phyloP scores from a whole-genome alignment of 2,329 filamentous ascomycete genomes.

The Aspergillus carbonarius region DNA sequence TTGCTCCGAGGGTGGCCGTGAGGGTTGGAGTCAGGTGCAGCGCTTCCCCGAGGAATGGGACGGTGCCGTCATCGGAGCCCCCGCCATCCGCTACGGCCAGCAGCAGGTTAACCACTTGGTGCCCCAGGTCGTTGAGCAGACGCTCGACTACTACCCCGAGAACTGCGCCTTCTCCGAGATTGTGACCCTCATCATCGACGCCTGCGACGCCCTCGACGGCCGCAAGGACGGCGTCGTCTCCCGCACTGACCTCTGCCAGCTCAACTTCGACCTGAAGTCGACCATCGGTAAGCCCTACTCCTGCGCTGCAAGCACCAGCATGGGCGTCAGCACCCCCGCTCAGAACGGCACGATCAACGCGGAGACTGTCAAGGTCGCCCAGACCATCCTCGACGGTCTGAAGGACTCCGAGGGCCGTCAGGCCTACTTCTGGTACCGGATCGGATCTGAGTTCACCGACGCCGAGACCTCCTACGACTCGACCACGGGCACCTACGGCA shows the following conservation, averaged over 20 bases:
- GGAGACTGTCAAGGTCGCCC: slow-evolving; percentile 33
- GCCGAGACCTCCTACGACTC: slow-evolving; percentile 29
- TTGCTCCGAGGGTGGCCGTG: slow-evolving; percentile 56
- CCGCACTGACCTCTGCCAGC: slow-evolving; percentile 49
- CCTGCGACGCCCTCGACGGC: slow-evolving; percentile 58
- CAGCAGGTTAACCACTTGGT: slow-evolving; percentile 47
- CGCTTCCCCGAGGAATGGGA: slow-evolving; percentile 51
- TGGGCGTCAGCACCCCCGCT: slow-evolving; percentile 25
- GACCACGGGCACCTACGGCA: slow-evolving; percentile 28
- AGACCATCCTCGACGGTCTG: slow-evolving; percentile 41
- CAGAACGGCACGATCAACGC: slow-evolving; percentile 35
- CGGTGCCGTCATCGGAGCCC: slow-evolving; percentile 48
- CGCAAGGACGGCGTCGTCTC: slow-evolving; percentile 55
- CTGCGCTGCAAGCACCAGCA: slow-evolving; percentile 37
- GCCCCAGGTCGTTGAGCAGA: slow-evolving; percentile 40
- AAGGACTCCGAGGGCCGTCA: slow-evolving; percentile 41
- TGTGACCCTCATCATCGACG: slow-evolving; percentile 54
- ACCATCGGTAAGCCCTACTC: slow-evolving; percentile 49
- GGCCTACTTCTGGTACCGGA: slow-evolving; percentile 41
- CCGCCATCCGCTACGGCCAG: slow-evolving; percentile 47
- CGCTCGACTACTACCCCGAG: slow-evolving; percentile 45
- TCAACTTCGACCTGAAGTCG: slow-evolving; percentile 47
- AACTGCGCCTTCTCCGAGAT: slow-evolving; percentile 34
- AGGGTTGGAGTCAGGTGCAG: slow-evolving; percentile 54
- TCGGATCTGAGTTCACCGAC: slow-evolving; percentile 29